phyloP scores from a whole-genome alignment of 768 basidiomycete genomes.

The Lactarius evosmus region DNA sequence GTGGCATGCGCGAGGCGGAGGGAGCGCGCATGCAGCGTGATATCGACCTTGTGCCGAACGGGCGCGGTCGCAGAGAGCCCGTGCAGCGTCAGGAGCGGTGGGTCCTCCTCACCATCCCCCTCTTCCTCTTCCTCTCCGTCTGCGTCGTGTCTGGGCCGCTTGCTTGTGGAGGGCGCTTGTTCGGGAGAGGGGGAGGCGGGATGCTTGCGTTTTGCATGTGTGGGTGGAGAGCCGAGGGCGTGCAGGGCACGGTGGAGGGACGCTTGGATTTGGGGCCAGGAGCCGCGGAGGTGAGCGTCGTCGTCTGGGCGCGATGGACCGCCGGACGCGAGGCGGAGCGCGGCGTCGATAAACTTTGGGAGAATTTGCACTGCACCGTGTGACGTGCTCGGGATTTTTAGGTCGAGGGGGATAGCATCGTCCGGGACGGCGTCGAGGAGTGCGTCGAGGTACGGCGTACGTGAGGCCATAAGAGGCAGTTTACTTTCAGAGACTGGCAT shows the following conservation, averaged over 20 bases:
- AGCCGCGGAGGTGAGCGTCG: conserved; percentile 8
- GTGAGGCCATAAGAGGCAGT: neutral
- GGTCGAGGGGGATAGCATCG: neutral
- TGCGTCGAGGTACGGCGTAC: conserved; percentile 17
- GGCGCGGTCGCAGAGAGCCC: conserved; percentile 69
- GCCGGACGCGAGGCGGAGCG: conserved; percentile 14
- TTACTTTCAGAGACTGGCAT: no score
- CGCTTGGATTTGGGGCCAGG: conserved; percentile 18
- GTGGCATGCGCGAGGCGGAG: conserved; percentile 53
- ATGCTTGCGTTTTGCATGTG: conserved; percentile 18
- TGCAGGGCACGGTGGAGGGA: conserved; percentile 10
- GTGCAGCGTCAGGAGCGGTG: conserved; percentile 56
- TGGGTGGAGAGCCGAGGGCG: neutral
- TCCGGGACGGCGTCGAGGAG: conserved; percentile 18
- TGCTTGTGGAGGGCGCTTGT: neutral
- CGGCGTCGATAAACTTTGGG: conserved; percentile 14
- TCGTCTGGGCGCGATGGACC: conserved; percentile 15
- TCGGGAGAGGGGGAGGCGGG: neutral
- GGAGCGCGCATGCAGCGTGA: conserved; percentile 50
- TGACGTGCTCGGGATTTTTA: conserved; percentile 1
- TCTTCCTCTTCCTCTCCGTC: neutral
- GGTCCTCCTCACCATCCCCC: conserved; percentile 35
- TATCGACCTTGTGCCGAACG: conserved; percentile 71
- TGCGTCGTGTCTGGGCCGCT: conserved; percentile 15
- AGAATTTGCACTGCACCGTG: neutral